phyloP scores from a whole-genome alignment of 441 rosid genomes.

The Aleurites moluccanus region DNA sequence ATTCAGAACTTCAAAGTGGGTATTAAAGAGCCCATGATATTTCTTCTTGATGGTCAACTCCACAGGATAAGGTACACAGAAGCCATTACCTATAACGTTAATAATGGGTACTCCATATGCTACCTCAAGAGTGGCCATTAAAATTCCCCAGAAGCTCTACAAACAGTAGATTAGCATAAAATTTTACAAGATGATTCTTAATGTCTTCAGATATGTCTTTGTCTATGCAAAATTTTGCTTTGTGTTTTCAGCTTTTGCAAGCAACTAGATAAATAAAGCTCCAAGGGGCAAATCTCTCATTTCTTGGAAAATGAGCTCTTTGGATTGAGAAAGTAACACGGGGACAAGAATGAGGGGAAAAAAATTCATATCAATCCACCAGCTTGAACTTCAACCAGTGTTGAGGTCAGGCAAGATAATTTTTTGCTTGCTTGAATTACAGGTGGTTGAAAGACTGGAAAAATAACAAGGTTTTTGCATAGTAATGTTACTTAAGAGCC shows the following conservation, averaged over 20 bases:
- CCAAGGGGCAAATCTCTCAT: neutral
- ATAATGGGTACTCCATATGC: conserved; percentile 8
- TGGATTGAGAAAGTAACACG: neutral
- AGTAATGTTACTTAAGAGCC: neutral
- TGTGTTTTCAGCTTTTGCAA: neutral
- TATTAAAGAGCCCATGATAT: conserved; percentile 32
- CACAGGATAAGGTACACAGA: conserved; percentile 52
- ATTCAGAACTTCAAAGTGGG: conserved; percentile 43
- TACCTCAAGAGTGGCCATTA: neutral
- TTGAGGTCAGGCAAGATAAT: neutral
- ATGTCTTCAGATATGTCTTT: neutral
- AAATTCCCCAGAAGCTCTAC: neutral
- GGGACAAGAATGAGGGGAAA: neutral
- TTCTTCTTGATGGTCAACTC: conserved; percentile 47
- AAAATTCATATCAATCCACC: neutral
- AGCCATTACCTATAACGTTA: conserved; percentile 44
- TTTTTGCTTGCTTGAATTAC: neutral
- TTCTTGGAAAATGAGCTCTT: conserved; percentile 16
- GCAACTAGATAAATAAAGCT: neutral
- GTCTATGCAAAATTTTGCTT: neutral
- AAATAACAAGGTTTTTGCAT: neutral
- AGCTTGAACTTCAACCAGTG: neutral
- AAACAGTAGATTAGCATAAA: neutral
- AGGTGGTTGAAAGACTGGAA: neutral
- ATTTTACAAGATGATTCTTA: neutral